These are phyloP conservation scores for Sarocladium brachiariae DNA, from an alignment of 2,329 filamentous ascomycete species.

Conservation along the genomic window DNA sequence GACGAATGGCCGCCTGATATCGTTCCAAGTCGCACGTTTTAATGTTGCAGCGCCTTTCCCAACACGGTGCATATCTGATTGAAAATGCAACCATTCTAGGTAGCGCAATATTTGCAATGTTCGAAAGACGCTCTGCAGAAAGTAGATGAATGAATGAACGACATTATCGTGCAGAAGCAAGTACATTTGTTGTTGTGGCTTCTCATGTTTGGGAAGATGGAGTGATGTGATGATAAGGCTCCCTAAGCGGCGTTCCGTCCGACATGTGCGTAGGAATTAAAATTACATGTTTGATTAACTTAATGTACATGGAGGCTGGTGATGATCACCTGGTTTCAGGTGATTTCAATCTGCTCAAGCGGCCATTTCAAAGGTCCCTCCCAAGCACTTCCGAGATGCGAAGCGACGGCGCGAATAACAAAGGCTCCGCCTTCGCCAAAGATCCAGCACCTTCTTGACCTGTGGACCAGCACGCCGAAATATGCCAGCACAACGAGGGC, in stretches of 20 bases:
- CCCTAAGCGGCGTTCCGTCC: too few relatives aligned
- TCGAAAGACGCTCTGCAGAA: not conserved
- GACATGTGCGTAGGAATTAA: too few relatives aligned
- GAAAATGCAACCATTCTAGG: not conserved
- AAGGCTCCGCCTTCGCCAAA: slow-evolving; percentile 26
- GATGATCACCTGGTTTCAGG: too few relatives aligned
- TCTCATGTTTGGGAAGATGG: too few relatives aligned
- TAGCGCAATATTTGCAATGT: not conserved
- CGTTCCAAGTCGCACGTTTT: not conserved
- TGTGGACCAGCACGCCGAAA: slow-evolving; percentile 42
- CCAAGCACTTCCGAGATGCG: slow-evolving; percentile 27
- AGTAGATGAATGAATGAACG: not conserved
- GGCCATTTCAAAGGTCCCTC: slow-evolving; percentile 27
- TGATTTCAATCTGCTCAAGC: slow-evolving; percentile 20
- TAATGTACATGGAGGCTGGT: not conserved
- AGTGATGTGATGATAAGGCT: too few relatives aligned
- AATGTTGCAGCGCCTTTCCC: not conserved
- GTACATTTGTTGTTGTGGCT: too few relatives aligned
- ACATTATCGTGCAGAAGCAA: too few relatives aligned
- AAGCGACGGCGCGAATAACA: slow-evolving; percentile 24
- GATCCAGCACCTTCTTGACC: slow-evolving; percentile 31
- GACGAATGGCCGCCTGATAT: not conserved
- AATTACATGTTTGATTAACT: too few relatives aligned
- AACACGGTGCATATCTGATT: not conserved
- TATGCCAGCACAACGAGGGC: slow-evolving; percentile 41